Evolutionary conservation across 2,329 filamentous ascomycete genomes (phyloP).

Genomic region (Thelonectria discophora): DNA sequence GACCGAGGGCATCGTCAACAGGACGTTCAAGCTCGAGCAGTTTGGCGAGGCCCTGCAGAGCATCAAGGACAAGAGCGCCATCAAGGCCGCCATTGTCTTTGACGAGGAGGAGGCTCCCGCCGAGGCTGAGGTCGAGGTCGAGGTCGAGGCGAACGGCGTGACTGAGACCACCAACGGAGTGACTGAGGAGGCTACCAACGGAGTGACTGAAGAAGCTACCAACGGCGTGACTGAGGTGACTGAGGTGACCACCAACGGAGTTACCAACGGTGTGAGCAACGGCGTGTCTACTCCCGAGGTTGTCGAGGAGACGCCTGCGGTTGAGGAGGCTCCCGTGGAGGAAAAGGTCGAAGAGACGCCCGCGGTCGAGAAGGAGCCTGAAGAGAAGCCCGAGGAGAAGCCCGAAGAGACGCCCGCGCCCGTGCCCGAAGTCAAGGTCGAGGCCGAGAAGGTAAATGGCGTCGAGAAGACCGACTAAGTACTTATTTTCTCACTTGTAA

Average conservation of each 20-base stretch:
- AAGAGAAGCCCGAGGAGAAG: conserved; percentile 1
- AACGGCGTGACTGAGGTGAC: not conserved
- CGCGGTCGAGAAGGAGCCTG: not conserved
- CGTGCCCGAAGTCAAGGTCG: not conserved
- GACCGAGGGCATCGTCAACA: conserved; percentile 76
- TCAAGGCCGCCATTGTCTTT: conserved; percentile 79
- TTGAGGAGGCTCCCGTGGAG: not conserved
- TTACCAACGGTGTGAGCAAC: conserved; percentile 14
- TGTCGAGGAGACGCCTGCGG: not conserved
- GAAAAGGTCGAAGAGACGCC: not conserved
- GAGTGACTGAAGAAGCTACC: not conserved
- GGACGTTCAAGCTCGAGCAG: conserved; percentile 76
- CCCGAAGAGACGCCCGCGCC: not conserved
- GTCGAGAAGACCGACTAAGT: conserved; percentile 6
- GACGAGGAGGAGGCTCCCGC: conserved; percentile 54
- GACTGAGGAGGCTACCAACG: not conserved
- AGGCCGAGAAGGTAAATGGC: conserved; percentile 8
- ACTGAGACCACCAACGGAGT: conserved; percentile 4
- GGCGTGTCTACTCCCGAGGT: conserved; percentile 5
- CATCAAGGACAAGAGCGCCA: conserved; percentile 76
- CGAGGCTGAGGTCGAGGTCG: conserved; percentile 3
- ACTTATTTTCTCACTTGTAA: not conserved
- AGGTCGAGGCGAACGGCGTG: conserved; percentile 4
- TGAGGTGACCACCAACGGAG: too few species aligned
- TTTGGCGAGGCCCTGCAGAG: conserved; percentile 75